Evolutionary conservation across 768 basidiomycete species (phyloP).

Genomic region (Cyclocybe aegerita): DNA sequence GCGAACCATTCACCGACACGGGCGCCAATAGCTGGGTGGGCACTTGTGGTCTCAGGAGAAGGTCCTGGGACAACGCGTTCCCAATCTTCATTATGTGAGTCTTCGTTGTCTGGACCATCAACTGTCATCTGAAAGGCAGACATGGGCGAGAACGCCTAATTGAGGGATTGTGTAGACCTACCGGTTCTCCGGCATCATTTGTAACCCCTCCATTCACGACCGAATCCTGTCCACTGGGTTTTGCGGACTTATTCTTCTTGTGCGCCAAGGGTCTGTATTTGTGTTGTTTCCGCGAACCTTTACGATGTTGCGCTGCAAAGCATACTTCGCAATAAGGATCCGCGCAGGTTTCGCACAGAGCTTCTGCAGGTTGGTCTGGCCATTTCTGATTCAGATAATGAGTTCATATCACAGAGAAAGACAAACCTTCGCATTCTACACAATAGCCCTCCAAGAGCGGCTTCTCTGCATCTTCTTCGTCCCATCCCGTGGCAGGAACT

Average conservation of each 20-base stretch:
- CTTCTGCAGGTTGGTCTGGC: constrained; percentile 79
- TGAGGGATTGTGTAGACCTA: constrained; percentile 10
- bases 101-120: constrained; percentile 28
- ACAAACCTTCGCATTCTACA: constrained; percentile 82
- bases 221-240: constrained; percentile 20
- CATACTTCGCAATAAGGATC: constrained; percentile 85
- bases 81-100: constrained; percentile 44
- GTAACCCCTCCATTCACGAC: constrained; percentile 4
- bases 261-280: constrained; percentile 44
- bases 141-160: not conserved
- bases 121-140: constrained; percentile 42
- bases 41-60: constrained; percentile 40
- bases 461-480: constrained; percentile 56
- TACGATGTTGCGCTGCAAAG: constrained; percentile 81
- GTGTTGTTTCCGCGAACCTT: constrained; percentile 74
- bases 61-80: constrained; percentile 34
- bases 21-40: constrained; percentile 59
- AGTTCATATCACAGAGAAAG: constrained; percentile 3
- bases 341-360: constrained; percentile 68
- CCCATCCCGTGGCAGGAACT: constrained; percentile 53
- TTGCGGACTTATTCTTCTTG: constrained; percentile 26
- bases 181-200: constrained; percentile 31
- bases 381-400: constrained; percentile 3
- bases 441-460: constrained; percentile 66
- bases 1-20: constrained; percentile 84